Evolutionary conservation across 2,329 filamentous ascomycete genomes (phyloP).

Genomic region (Colletotrichum kahawae): DNA sequence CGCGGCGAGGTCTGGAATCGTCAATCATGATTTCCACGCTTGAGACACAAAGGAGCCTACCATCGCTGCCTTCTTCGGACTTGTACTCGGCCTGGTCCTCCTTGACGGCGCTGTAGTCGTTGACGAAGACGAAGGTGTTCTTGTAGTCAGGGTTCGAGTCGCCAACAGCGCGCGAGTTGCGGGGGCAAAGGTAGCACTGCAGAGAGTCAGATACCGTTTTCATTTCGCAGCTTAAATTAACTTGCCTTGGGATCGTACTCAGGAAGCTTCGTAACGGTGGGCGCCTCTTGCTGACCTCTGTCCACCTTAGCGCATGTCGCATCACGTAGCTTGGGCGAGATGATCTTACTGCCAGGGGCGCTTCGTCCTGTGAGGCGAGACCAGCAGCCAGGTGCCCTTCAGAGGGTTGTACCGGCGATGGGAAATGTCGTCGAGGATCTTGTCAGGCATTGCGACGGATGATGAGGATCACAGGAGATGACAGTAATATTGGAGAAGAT

Average conservation of each 20-base stretch:
- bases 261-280: conserved; percentile 72
- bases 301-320: not conserved
- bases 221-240: not conserved
- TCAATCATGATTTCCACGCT: not conserved
- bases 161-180: conserved; percentile 87
- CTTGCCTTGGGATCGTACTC: conserved; percentile 77
- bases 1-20: conserved; percentile 67
- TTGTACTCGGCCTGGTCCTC: conserved; percentile 85
- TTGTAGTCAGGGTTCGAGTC: conserved; percentile 86
- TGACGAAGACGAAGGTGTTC: conserved; percentile 91
- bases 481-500: conserved; percentile 1
- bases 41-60: not conserved
- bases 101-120: conserved; percentile 97
- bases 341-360: conserved; percentile 90
- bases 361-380: conserved; percentile 96
- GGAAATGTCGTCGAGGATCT: conserved; percentile 92
- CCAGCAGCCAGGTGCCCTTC: conserved; percentile 88
- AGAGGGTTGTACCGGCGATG: conserved; percentile 94
- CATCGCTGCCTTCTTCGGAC: conserved; percentile 42
- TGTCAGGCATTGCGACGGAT: conserved; percentile 65
- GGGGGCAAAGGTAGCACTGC: conserved; percentile 92
- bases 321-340: not conserved
- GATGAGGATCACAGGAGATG: not conserved
- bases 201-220: not conserved
- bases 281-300: conserved; percentile 79